Conservation (phyloP, 75 land plant genomes). For the Isoetes taiwanensis region DNA sequence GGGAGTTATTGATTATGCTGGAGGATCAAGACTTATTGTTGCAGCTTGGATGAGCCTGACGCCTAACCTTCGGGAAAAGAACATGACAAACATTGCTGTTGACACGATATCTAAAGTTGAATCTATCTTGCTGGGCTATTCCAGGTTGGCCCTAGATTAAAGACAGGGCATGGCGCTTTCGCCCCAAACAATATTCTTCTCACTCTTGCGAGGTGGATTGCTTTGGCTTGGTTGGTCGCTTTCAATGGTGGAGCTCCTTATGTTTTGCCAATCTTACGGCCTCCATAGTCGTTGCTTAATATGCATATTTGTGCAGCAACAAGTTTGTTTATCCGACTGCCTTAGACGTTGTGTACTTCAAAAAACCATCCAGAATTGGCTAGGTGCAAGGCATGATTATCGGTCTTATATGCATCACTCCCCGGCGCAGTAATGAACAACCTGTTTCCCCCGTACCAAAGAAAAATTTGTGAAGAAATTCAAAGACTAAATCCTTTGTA, state of each 20-base stretch:
- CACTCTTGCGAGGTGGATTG: neutral
- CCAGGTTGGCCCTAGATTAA: slow-evolving; percentile 5
- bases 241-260: slow-evolving; percentile 5
- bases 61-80: no score
- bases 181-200: slow-evolving; percentile 1
- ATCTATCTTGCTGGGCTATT: no score
- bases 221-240: neutral
- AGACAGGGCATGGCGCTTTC: neutral
- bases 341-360: slow-evolving; percentile 1
- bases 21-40: slow-evolving; percentile 17
- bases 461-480: no score
- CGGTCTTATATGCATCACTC: slow-evolving; percentile 2
- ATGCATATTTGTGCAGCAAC: slow-evolving; percentile 1
- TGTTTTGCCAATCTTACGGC: neutral
- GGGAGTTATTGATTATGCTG: slow-evolving; percentile 45
- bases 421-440: neutral
- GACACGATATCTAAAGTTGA: no score
- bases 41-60: neutral
- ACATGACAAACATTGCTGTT: no score
- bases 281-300: neutral
- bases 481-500: no score
- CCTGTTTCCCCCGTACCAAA: neutral
- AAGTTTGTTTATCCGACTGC: neutral
- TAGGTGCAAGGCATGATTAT: neutral
- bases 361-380: neutral